These are phyloP conservation scores for Chlorella sp. DNA, from an alignment of 139 green algal genomes.

Conservation along the genomic window DNA sequence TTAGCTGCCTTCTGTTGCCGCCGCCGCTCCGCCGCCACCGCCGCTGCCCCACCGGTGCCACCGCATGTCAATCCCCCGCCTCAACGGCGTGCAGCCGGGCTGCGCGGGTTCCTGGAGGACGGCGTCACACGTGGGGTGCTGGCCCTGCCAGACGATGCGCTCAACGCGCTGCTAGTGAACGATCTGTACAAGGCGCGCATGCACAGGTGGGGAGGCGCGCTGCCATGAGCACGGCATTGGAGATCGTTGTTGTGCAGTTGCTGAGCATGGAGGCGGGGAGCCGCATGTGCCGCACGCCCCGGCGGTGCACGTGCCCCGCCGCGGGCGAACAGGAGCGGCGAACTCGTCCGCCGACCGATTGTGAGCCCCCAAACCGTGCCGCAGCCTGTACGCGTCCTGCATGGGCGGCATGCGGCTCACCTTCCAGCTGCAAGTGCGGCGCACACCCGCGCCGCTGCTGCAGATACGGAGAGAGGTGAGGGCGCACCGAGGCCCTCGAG, in stretches of 20 bases:
- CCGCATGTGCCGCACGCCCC: no score
- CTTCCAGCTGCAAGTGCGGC: constrained; percentile 56
- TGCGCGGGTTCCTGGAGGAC: not conserved
- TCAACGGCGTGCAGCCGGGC: not conserved
- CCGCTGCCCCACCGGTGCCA: no score
- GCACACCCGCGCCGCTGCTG: constrained; percentile 22
- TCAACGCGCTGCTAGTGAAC: constrained; percentile 30
- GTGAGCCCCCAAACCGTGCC: not conserved
- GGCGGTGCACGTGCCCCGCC: no score
- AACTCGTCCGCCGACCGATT: no score
- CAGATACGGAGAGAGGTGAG: constrained; percentile 24
- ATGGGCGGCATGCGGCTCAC: constrained; percentile 41
- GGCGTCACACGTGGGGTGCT: constrained; percentile 6
- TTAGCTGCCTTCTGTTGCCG: no score
- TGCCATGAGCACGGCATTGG: not conserved
- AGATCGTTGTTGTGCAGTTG: no score
- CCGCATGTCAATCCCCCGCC: no score
- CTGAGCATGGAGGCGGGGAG: no score
- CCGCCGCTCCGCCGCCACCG: no score
- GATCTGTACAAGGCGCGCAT: constrained; percentile 58
- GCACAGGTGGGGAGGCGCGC: no score
- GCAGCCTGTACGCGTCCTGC: constrained; percentile 27
- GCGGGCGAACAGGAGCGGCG: no score
- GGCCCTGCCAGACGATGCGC: not conserved
- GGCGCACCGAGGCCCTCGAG: no score